Percentiles rank a stretch among this genome's conserved stretches.
These are phyloP conservation scores for Cicer bijugum DNA, from an alignment of 306 rosid genomes.

Conservation along the genomic window DNA sequence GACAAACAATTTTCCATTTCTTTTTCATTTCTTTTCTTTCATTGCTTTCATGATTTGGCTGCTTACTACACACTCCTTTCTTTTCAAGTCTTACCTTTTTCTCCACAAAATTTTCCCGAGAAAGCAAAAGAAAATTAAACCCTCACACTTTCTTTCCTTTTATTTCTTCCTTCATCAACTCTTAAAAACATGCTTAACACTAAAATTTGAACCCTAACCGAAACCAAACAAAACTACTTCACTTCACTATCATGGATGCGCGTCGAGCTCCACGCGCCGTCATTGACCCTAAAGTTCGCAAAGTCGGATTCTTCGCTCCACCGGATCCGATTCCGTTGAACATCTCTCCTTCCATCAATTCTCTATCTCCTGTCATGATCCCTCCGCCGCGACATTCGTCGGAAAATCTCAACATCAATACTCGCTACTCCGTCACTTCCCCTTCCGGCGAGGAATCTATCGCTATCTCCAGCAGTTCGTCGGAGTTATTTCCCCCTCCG, in stretches of 20 bases:
- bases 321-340: slow-evolving; percentile 43
- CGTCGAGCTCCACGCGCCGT: slow-evolving; percentile 53
- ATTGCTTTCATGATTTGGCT: background rate
- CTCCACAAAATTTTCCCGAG: slow-evolving; percentile 17
- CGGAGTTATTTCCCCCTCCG: slow-evolving; percentile 41
- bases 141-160: background rate
- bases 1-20: slow-evolving; percentile 6
- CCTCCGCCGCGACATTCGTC: slow-evolving; percentile 42
- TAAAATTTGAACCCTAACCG: slow-evolving; percentile 16
- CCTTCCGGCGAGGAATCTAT: slow-evolving; percentile 31
- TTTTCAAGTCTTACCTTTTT: slow-evolving; percentile 2
- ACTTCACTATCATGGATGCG: slow-evolving; percentile 38
- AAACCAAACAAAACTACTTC: slow-evolving; percentile 3
- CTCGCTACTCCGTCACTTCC: background rate
- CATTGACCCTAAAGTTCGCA: slow-evolving; percentile 55
- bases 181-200: slow-evolving; percentile 20
- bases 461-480: background rate
- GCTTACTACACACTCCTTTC: background rate
- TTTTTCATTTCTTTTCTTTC: background rate
- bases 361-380: slow-evolving; percentile 55
- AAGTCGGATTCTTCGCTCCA: slow-evolving; percentile 54
- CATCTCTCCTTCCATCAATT: slow-evolving; percentile 45
- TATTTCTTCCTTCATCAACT: background rate
- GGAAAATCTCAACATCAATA: background rate
- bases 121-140: background rate